Percentiles rank a stretch among this genome's conserved stretches.
phyloP scores from a whole-genome alignment of 441 rosid species.

The Erodium chrysanthum region DNA sequence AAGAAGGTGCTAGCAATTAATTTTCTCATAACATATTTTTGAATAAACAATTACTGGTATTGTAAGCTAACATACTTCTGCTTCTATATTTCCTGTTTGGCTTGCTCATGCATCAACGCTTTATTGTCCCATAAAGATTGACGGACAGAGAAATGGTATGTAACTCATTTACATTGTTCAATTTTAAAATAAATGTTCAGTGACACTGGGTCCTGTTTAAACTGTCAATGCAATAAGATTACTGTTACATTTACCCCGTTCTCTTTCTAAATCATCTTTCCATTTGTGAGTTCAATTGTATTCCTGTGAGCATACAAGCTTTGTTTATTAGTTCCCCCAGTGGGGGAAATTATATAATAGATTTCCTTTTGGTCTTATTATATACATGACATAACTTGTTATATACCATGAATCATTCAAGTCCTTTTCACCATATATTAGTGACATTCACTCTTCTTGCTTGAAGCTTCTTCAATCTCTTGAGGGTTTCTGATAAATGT shows the following conservation, averaged over 20 bases:
- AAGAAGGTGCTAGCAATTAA: constrained; percentile 41
- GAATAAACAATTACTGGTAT: constrained; percentile 9
- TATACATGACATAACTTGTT: not conserved
- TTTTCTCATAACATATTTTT: constrained; percentile 15
- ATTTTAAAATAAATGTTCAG: constrained; percentile 7
- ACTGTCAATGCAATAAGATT: not conserved
- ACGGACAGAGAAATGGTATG: constrained; percentile 78
- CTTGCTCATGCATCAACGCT: constrained; percentile 17
- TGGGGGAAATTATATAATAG: not conserved
- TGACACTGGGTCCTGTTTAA: not conserved
- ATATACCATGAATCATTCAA: not conserved
- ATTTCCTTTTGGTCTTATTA: not conserved
- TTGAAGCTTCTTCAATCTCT: not conserved
- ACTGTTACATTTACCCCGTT: not conserved
- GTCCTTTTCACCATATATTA: not conserved
- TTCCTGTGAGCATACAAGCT: not conserved
- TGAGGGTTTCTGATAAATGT: not conserved
- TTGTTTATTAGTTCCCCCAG: not conserved
- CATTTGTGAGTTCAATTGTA: not conserved
- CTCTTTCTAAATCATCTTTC: not conserved
- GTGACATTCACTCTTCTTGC: not conserved
- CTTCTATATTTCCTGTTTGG: constrained; percentile 17
- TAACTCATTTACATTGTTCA: constrained; percentile 19
- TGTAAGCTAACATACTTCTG: constrained; percentile 27
- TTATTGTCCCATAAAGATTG: constrained; percentile 40